These are phyloP conservation scores for Fusarium nodosum DNA, from an alignment of 2,329 filamentous ascomycete genomes.

Conservation along the genomic window DNA sequence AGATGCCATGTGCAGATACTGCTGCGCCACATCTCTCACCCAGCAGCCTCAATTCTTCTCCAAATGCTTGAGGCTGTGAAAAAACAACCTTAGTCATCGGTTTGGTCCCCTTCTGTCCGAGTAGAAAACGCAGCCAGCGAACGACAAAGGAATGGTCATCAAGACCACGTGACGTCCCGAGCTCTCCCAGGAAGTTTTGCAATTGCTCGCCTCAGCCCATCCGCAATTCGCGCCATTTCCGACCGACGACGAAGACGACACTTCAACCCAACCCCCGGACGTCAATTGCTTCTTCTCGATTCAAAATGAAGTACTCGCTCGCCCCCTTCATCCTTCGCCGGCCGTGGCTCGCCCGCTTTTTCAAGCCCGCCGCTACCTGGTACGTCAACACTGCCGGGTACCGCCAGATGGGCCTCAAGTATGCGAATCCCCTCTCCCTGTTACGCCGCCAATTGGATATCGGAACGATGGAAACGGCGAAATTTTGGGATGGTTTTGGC, in stretches of 20 bases:
- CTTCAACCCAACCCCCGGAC: conserved; percentile 33
- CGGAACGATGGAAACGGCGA: conserved; percentile 11
- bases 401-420: conserved; percentile 92
- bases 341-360: conserved; percentile 82
- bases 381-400: conserved; percentile 92
- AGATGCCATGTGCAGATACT: conserved; percentile 6
- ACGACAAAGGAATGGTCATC: conserved; percentile 49
- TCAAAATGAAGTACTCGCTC: conserved; percentile 77
- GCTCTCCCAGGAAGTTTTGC: conserved; percentile 52
- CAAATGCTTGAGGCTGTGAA: background rate
- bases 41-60: background rate
- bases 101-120: conserved; percentile 34
- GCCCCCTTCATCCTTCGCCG: conserved; percentile 83
- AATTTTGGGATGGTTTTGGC: conserved; percentile 26
- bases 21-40: background rate
- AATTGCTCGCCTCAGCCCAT: conserved; percentile 51
- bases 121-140: conserved; percentile 36
- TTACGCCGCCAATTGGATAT: conserved; percentile 40
- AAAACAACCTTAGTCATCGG: conserved; percentile 9
- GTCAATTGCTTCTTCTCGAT: conserved; percentile 48
- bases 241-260: conserved; percentile 45
- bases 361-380: conserved; percentile 88
- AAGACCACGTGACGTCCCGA: conserved; percentile 55
- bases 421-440: conserved; percentile 54
- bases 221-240: conserved; percentile 55